Evolutionary conservation across 2,329 filamentous ascomycete species (phyloP).

Genomic region (Aspergillus pseudoterreus): DNA sequence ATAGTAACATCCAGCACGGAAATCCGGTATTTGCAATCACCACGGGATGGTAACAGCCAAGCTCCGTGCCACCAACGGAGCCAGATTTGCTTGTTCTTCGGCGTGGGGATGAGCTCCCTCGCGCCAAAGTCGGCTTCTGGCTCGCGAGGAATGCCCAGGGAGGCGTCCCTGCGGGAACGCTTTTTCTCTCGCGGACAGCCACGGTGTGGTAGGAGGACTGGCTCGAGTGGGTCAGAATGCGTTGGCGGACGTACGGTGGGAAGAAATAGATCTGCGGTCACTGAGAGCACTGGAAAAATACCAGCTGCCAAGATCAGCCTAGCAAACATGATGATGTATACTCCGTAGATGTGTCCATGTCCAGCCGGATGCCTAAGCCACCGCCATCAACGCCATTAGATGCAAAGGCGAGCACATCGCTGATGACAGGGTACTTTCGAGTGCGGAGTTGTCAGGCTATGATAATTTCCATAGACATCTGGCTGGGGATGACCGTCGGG

Average conservation of each 20-base stretch:
- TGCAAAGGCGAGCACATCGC: constrained; percentile 6
- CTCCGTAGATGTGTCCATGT: not conserved
- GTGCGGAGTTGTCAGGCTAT: too few species aligned
- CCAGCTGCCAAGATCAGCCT: constrained; percentile 2
- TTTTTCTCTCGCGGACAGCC: constrained; percentile 2
- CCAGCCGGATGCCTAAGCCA: constrained; percentile 1
- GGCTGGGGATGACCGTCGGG: not conserved
- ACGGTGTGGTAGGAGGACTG: not conserved
- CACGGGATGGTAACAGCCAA: constrained; percentile 6
- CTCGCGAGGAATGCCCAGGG: not conserved
- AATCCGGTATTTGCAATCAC: constrained; percentile 6
- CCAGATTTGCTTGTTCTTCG: constrained; percentile 4
- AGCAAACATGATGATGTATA: not conserved
- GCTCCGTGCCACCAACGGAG: constrained; percentile 3
- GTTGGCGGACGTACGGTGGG: not conserved
- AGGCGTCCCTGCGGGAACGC: constrained; percentile 3
- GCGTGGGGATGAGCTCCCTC: not conserved
- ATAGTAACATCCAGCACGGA: not conserved
- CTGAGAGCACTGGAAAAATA: not conserved
- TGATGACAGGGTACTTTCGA: too few species aligned
- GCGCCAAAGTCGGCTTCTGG: not conserved
- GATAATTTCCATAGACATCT: too few species aligned
- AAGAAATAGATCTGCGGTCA: not conserved
- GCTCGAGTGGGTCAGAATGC: not conserved
- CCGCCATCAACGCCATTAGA: constrained; percentile 2